Evolutionary conservation across 768 basidiomycete genomes (phyloP).

Genomic region (Guyanaporus albipodus): DNA sequence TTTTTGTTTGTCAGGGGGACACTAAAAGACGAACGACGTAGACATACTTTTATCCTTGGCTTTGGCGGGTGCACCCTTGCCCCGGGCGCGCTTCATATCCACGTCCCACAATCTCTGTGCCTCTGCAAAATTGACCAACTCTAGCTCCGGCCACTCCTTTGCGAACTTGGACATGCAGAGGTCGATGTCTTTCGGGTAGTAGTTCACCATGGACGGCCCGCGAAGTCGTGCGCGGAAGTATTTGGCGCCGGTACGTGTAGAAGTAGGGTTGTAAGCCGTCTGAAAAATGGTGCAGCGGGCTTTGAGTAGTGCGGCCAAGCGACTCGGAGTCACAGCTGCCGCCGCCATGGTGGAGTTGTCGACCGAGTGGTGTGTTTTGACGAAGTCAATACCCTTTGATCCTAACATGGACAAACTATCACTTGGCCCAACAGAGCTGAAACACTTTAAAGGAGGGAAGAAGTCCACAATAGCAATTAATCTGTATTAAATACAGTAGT

Average conservation of each 20-base stretch:
- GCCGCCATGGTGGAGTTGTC: conserved; percentile 23
- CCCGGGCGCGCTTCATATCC: conserved; percentile 63
- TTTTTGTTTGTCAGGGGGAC: neutral
- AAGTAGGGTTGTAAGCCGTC: conserved; percentile 83
- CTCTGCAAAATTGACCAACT: conserved; percentile 64
- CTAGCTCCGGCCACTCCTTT: conserved; percentile 50
- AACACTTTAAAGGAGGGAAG: too few relatives aligned
- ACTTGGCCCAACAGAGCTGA: too few relatives aligned
- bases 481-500: too few relatives aligned
- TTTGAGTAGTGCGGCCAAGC: conserved; percentile 56
- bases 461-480: too few relatives aligned
- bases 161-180: conserved; percentile 52
- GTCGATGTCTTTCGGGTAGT: conserved; percentile 68
- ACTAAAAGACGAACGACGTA: neutral
- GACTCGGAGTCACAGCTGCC: conserved; percentile 41
- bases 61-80: conserved; percentile 82
- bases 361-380: too few relatives aligned
- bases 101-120: conserved; percentile 60
- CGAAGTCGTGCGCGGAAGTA: conserved; percentile 79
- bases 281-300: conserved; percentile 76
- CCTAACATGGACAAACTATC: conserved; percentile 30
- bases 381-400: conserved; percentile 20
- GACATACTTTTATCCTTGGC: conserved; percentile 62
- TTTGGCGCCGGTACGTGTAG: conserved; percentile 83
- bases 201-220: conserved; percentile 81